Conservation (phyloP, 768 basidiomycete genomes). For the Suillus americanus region DNA sequence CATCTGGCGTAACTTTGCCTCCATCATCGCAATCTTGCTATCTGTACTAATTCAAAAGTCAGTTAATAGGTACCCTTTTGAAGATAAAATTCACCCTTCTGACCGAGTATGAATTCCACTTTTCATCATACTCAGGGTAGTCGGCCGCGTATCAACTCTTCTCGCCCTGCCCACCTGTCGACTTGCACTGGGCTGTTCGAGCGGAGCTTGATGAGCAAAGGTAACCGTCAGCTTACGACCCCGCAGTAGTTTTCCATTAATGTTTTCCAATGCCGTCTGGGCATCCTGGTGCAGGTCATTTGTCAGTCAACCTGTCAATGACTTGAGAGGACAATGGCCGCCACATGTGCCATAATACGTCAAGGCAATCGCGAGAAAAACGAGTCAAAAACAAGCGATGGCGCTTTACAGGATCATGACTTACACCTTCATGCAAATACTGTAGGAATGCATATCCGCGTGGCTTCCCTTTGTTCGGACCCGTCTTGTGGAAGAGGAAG, state of each 20-base stretch:
- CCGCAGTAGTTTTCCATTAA: slow-evolving; percentile 79
- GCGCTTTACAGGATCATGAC: slow-evolving; percentile 34
- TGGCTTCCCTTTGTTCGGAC: slow-evolving; percentile 86
- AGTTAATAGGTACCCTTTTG: slow-evolving; percentile 10
- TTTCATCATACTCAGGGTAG: slow-evolving; percentile 87
- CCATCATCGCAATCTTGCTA: slow-evolving; percentile 92
- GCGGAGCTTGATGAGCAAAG: slow-evolving; percentile 82
- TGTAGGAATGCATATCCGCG: slow-evolving; percentile 95
- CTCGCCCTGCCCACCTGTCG: slow-evolving; percentile 35
- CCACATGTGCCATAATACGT: background rate
- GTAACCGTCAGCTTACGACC: slow-evolving; percentile 92
- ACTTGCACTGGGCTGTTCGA: slow-evolving; percentile 26
- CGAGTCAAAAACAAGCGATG: slow-evolving; percentile 28
- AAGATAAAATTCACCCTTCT: slow-evolving; percentile 35
- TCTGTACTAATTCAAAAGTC: slow-evolving; percentile 52
- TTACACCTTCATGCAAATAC: slow-evolving; percentile 75
- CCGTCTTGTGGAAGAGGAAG: slow-evolving; percentile 93
- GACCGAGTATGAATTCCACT: slow-evolving; percentile 51
- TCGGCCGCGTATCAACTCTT: slow-evolving; percentile 68
- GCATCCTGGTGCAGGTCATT: slow-evolving; percentile 66
- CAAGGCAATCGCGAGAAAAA: slow-evolving; percentile 9
- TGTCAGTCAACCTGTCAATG: slow-evolving; percentile 1
- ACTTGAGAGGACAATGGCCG: background rate
- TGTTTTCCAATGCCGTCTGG: slow-evolving; percentile 64
- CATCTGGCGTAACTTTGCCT: slow-evolving; percentile 90